Conservation (phyloP, 106 monocot species). For the Acanthochlamys bracteata region DNA sequence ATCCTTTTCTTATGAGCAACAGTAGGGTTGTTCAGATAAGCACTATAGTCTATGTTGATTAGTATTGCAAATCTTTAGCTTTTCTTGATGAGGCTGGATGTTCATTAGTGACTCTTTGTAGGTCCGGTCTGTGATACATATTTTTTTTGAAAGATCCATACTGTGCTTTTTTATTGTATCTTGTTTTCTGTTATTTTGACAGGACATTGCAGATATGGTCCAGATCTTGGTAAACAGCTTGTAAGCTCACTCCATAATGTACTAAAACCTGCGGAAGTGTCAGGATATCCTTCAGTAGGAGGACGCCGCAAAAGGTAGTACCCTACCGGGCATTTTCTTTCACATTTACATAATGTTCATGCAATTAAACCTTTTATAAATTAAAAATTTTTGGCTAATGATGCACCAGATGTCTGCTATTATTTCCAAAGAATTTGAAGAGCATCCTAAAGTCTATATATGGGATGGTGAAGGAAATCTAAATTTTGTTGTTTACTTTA, state of each 20-base stretch:
- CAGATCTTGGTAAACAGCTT: slow-evolving; percentile 76
- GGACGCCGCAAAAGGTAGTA: slow-evolving; percentile 80
- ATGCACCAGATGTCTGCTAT: slow-evolving; percentile 45
- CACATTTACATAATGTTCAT: too few relatives aligned
- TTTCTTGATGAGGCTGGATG: too few relatives aligned
- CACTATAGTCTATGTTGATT: too few relatives aligned
- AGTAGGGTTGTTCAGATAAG: too few relatives aligned
- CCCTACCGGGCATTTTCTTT: background rate
- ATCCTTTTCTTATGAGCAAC: too few relatives aligned
- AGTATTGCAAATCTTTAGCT: too few relatives aligned
- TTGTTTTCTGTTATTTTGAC: background rate
- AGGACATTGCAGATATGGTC: slow-evolving; percentile 87
- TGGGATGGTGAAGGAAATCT: slow-evolving; percentile 90
- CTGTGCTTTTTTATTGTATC: too few relatives aligned
- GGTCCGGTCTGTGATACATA: too few relatives aligned
- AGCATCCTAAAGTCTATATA: slow-evolving; percentile 76
- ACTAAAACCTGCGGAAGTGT: slow-evolving; percentile 86
- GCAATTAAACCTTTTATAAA: background rate
- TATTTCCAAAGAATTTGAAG: slow-evolving; percentile 52
- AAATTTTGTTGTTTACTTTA: background rate
- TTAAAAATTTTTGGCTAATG: background rate
- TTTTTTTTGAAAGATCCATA: too few relatives aligned
- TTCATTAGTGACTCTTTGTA: too few relatives aligned
- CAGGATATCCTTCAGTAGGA: slow-evolving; percentile 84
- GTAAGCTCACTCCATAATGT: slow-evolving; percentile 48